These are phyloP conservation scores for Graphium sp. DNA, from an alignment of 2,329 filamentous ascomycete species.

Conservation along the genomic window DNA sequence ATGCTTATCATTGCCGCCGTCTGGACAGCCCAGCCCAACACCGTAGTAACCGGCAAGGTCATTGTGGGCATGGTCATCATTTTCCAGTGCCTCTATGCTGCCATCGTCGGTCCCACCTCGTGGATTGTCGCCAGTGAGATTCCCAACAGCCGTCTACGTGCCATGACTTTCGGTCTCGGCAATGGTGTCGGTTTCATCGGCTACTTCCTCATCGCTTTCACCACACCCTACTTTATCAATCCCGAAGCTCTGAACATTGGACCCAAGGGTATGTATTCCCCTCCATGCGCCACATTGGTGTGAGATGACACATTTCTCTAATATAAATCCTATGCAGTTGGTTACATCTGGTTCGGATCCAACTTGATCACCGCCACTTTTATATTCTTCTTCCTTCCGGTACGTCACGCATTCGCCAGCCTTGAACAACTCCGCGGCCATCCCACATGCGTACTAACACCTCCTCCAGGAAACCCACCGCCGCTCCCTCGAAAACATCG, in stretches of 20 bases:
- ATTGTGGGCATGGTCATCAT: conserved; percentile 5
- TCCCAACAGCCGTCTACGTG: conserved; percentile 5
- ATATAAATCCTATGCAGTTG: conserved; percentile 4
- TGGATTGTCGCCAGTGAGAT: conserved; percentile 5
- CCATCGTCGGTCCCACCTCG: conserved; percentile 4
- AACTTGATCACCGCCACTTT: conserved; percentile 5
- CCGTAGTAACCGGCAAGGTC: conserved; percentile 4
- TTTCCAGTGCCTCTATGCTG: conserved; percentile 5
- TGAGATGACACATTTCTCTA: too few relatives aligned
- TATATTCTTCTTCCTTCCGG: conserved; percentile 6
- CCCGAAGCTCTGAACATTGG: conserved; percentile 5
- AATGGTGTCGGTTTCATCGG: conserved; percentile 4
- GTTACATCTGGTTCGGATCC: conserved; percentile 5
- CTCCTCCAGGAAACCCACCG: conserved; percentile 6
- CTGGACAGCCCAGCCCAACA: conserved; percentile 3
- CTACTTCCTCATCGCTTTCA: conserved; percentile 5
- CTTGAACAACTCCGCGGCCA: too few relatives aligned
- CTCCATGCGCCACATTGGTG: too few relatives aligned
- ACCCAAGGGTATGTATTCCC: conserved; percentile 4
- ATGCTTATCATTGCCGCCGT: conserved; percentile 5
- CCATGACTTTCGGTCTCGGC: conserved; percentile 5
- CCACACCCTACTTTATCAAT: conserved; percentile 6
- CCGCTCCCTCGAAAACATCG: conserved; percentile 5
- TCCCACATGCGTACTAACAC: too few relatives aligned
- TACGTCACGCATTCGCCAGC: conserved; percentile 1